Conservation (phyloP, 164 flowering plant species). For the Annona cherimola region DNA sequence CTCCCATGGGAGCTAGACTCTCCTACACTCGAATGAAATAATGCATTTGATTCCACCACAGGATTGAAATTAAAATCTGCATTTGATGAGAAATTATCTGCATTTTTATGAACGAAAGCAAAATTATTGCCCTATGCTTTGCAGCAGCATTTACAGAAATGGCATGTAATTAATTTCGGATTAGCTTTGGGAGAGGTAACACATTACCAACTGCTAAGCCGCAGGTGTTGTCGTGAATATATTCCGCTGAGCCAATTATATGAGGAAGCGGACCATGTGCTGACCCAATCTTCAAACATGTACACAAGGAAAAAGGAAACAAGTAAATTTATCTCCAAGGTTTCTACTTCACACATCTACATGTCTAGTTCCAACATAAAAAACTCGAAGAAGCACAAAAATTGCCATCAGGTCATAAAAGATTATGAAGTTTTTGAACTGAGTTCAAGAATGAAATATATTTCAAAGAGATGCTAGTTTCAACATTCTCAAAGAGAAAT, state of each 20-base stretch:
- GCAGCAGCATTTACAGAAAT: background rate
- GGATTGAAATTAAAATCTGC: conserved; percentile 14
- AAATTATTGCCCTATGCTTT: background rate
- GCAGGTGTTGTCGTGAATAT: conserved; percentile 27
- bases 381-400: background rate
- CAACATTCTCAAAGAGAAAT: background rate
- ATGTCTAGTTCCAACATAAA: background rate
- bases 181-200: background rate
- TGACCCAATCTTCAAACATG: conserved; percentile 16
- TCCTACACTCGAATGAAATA: background rate
- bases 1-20: conserved; percentile 7
- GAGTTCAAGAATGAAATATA: background rate
- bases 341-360: background rate
- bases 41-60: background rate
- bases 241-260: conserved; percentile 29
- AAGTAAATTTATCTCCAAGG: background rate
- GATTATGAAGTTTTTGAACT: background rate
- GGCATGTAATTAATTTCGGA: background rate
- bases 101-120: conserved; percentile 9
- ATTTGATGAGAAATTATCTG: conserved; percentile 16
- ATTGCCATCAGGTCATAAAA: background rate
- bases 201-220: conserved; percentile 22
- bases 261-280: conserved; percentile 20
- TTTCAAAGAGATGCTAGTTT: background rate
- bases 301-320: conserved; percentile 4